Percentiles rank a stretch among this genome's conserved stretches.
Evolutionary conservation across 2,329 filamentous ascomycete species (phyloP).

Genomic region (Talaromyces sp.): DNA sequence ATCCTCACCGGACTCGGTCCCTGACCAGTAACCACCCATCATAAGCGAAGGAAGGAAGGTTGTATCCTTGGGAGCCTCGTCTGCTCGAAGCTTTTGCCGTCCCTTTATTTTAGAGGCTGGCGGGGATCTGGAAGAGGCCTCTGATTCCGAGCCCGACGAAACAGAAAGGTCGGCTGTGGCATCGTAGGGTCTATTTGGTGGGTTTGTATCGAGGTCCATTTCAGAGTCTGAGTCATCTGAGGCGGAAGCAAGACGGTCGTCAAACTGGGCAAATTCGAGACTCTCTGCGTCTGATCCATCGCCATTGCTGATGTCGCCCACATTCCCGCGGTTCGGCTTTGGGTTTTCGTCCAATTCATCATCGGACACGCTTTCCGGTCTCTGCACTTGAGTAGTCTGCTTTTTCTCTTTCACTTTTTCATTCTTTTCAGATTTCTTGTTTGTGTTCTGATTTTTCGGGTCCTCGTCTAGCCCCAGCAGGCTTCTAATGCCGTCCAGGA

Average conservation of each 20-base stretch:
- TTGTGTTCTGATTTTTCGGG: slow-evolving; percentile 10
- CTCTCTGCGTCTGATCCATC: slow-evolving; percentile 15
- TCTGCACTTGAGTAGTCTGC: slow-evolving; percentile 3
- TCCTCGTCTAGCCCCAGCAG: slow-evolving; percentile 33
- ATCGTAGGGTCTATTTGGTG: slow-evolving; percentile 10
- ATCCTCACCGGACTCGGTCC: slow-evolving; percentile 53
- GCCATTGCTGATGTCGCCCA: slow-evolving; percentile 15
- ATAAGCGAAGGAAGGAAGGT: slow-evolving; percentile 60
- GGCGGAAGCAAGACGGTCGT: slow-evolving; percentile 29
- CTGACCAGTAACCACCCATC: slow-evolving; percentile 60
- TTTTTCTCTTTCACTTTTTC: slow-evolving; percentile 12
- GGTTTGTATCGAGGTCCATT: slow-evolving; percentile 13
- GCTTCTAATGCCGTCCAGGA: slow-evolving; percentile 38
- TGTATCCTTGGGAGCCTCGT: slow-evolving; percentile 33
- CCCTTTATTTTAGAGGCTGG: slow-evolving; percentile 24
- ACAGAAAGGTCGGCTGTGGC: slow-evolving; percentile 23
- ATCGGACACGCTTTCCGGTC: background rate
- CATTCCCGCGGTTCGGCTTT: slow-evolving; percentile 22
- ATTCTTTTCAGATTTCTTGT: background rate
- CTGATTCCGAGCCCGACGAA: slow-evolving; percentile 32
- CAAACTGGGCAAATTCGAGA: slow-evolving; percentile 24
- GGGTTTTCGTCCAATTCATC: slow-evolving; percentile 13
- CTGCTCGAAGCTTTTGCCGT: slow-evolving; percentile 9
- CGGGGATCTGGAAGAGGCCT: slow-evolving; percentile 21
- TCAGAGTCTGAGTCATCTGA: slow-evolving; percentile 22